Evolutionary conservation across 1,284 basidiomycete species (phyloP).

Genomic region (Uromyces viciae-fabae): DNA sequence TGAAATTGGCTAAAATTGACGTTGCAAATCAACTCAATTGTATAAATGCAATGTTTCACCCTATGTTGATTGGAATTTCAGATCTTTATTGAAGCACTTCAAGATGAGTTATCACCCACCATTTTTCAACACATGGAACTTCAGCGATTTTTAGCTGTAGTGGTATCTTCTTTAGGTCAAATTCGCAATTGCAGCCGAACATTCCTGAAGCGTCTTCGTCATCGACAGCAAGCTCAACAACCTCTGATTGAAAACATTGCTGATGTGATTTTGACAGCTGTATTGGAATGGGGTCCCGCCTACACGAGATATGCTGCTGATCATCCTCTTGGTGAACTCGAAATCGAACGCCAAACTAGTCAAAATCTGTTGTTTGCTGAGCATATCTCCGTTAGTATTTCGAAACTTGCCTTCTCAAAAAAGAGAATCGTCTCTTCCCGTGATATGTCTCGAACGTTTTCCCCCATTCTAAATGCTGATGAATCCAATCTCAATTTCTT

Average conservation of each 20-base stretch:
- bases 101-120: conserved; percentile 67
- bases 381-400: conserved; percentile 72
- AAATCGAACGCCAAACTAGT: conserved; percentile 77
- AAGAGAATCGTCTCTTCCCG: background rate
- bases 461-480: no score
- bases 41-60: background rate
- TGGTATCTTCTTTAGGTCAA: conserved; percentile 82
- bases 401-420: no score
- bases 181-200: conserved; percentile 74
- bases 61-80: conserved; percentile 50
- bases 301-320: conserved; percentile 84
- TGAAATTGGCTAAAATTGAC: background rate
- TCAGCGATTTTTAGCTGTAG: conserved; percentile 75
- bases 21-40: background rate
- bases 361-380: conserved; percentile 74
- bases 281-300: conserved; percentile 77
- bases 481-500: no score
- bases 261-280: conserved; percentile 82
- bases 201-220: conserved; percentile 76
- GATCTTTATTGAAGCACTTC: conserved; percentile 75
- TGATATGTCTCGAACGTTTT: background rate
- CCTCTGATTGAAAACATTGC: conserved; percentile 81
- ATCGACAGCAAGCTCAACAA: conserved; percentile 79
- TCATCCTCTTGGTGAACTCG: conserved; percentile 77
- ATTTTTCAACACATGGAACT: conserved; percentile 67